phyloP scores from a whole-genome alignment of 306 rosid species.

The Biancaea sappan region DNA sequence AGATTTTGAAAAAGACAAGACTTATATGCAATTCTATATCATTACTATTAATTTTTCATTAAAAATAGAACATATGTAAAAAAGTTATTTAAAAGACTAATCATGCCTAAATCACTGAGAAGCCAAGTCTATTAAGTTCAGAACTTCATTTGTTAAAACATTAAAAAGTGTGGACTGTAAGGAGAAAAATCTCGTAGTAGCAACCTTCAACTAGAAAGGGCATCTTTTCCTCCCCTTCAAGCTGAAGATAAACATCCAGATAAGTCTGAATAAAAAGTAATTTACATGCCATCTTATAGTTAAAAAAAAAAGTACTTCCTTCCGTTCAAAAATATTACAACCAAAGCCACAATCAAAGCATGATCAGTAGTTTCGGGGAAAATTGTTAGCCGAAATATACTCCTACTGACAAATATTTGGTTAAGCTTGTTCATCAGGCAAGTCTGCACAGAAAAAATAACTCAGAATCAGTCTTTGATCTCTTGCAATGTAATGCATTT shows the following conservation, averaged over 20 bases:
- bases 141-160: background rate
- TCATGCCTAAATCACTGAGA: background rate
- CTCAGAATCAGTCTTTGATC: constrained; percentile 15
- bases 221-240: constrained; percentile 11
- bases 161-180: background rate
- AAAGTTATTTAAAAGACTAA: no score
- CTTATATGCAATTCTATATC: no score
- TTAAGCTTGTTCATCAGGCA: constrained; percentile 85
- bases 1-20: no score
- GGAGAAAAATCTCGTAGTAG: background rate
- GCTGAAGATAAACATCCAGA: constrained; percentile 22
- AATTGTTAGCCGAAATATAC: constrained; percentile 75
- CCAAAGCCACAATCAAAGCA: constrained; percentile 60
- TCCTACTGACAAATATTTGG: constrained; percentile 61
- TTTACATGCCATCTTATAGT: background rate
- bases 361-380: constrained; percentile 63
- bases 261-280: constrained; percentile 2
- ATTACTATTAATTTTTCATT: no score
- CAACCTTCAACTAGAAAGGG: background rate
- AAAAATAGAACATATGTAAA: background rate
- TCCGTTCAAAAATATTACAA: constrained; percentile 75
- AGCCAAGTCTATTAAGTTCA: background rate
- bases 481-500: constrained; percentile 1
- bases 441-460: constrained; percentile 56
- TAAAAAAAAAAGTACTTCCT: constrained; percentile 42